A percentile compares a stretch with the other conserved stretches of the same genome.
phyloP scores from a whole-genome alignment of 2,329 filamentous ascomycete species.

The Botrytis galanthina region DNA sequence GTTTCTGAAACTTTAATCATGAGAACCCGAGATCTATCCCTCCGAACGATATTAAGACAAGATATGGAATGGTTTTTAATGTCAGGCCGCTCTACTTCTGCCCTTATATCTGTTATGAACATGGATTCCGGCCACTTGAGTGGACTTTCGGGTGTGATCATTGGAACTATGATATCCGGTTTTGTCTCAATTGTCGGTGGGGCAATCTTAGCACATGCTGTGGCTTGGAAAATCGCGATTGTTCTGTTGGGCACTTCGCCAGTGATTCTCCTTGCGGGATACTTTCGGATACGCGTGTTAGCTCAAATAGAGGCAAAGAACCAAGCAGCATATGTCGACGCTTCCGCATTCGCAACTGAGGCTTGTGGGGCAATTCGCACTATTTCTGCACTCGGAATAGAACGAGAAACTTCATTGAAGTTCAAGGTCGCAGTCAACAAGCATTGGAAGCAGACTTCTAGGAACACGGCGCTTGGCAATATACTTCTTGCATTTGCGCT shows the following conservation, averaged over 20 bases:
- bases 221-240: constrained; percentile 74
- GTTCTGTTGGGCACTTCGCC: constrained; percentile 69
- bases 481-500: constrained; percentile 58
- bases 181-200: constrained; percentile 58
- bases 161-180: constrained; percentile 68
- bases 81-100: constrained; percentile 57
- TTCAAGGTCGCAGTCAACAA: constrained; percentile 52
- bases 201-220: constrained; percentile 51
- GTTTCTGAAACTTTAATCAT: constrained; percentile 63
- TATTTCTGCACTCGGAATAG: constrained; percentile 54
- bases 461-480: constrained; percentile 52
- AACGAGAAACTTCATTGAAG: constrained; percentile 50
- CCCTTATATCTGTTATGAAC: constrained; percentile 66
- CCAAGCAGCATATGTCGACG: constrained; percentile 61
- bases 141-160: constrained; percentile 66
- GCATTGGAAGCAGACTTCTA: constrained; percentile 53
- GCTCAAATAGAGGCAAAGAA: constrained; percentile 62
- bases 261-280: constrained; percentile 64
- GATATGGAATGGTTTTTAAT: constrained; percentile 71
- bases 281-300: constrained; percentile 65
- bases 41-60: constrained; percentile 64
- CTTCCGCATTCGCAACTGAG: constrained; percentile 64
- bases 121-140: constrained; percentile 62
- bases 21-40: constrained; percentile 60
- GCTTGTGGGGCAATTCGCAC: constrained; percentile 67